Conservation (phyloP, 108 stramenopile genomes). For the Cyclotella choctawhatcheeana region DNA sequence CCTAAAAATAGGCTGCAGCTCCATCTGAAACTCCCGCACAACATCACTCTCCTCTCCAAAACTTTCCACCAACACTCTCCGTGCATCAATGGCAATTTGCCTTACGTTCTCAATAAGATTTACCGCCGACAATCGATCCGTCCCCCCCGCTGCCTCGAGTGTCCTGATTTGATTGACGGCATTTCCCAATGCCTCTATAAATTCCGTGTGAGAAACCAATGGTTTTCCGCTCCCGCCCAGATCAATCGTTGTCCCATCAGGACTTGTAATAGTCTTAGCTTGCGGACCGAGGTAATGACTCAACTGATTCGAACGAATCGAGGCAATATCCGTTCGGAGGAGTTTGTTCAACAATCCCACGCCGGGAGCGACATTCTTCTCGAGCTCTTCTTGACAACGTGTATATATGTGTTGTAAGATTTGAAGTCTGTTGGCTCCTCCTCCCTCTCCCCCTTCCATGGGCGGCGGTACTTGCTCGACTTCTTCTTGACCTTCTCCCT, state of each 20-base stretch:
- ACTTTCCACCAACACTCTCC: slow-evolving; percentile 66
- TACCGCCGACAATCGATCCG: slow-evolving; percentile 64
- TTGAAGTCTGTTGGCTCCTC: slow-evolving; percentile 59
- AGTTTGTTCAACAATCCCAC: slow-evolving; percentile 84
- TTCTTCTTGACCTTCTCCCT: slow-evolving; percentile 29
- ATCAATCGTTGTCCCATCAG: slow-evolving; percentile 77
- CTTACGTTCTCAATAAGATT: slow-evolving; percentile 76
- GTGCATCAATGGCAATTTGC: slow-evolving; percentile 78
- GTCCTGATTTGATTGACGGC: slow-evolving; percentile 80
- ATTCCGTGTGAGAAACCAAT: slow-evolving; percentile 67
- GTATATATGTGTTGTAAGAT: slow-evolving; percentile 88
- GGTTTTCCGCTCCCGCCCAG: slow-evolving; percentile 45
- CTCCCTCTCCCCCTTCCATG: slow-evolving; percentile 46
- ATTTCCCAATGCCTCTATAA: slow-evolving; percentile 66
- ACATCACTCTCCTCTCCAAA: slow-evolving; percentile 73
- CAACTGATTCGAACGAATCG: slow-evolving; percentile 80
- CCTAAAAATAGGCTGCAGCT: slow-evolving; percentile 80
- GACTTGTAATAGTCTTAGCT: slow-evolving; percentile 65
- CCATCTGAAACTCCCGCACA: slow-evolving; percentile 66
- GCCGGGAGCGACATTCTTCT: slow-evolving; percentile 79
- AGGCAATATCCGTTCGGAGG: slow-evolving; percentile 69
- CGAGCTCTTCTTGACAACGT: slow-evolving; percentile 87
- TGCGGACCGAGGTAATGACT: slow-evolving; percentile 79
- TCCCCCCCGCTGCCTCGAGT: slow-evolving; percentile 74
- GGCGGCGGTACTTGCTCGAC: no score